Conservation (phyloP, 148 eudicot species). For the Simmondsia chinensis region DNA sequence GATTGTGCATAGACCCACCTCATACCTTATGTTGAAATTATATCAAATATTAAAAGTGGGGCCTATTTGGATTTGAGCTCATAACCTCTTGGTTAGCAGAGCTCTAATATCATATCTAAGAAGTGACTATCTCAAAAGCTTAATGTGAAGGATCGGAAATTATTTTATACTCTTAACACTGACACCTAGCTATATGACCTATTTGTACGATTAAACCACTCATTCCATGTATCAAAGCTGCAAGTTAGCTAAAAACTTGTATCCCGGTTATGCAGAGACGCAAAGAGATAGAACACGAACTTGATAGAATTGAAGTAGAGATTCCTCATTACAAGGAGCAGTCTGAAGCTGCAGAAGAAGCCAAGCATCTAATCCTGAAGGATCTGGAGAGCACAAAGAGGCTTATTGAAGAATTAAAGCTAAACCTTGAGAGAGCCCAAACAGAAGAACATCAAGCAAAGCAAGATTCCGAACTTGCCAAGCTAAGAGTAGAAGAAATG, state of each 20-base stretch:
- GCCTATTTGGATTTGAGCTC: too few relatives aligned
- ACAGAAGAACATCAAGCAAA: slow-evolving; percentile 89
- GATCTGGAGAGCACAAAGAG: slow-evolving; percentile 85
- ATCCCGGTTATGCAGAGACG: slow-evolving; percentile 38
- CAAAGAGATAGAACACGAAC: slow-evolving; percentile 59
- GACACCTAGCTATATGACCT: not conserved
- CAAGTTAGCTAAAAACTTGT: not conserved
- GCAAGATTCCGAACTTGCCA: slow-evolving; percentile 90
- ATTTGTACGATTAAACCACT: not conserved
- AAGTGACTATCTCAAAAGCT: too few relatives aligned
- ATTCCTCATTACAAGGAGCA: slow-evolving; percentile 63
- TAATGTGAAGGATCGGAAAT: too few relatives aligned
- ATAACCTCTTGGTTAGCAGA: too few relatives aligned
- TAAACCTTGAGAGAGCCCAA: slow-evolving; percentile 78
- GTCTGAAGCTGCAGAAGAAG: slow-evolving; percentile 71
- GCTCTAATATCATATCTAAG: too few relatives aligned
- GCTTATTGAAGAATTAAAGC: slow-evolving; percentile 78
- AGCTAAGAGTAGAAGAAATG: slow-evolving; percentile 84
- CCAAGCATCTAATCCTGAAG: slow-evolving; percentile 43
- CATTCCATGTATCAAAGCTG: not conserved
- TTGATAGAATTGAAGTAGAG: slow-evolving; percentile 61
- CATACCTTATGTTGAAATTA: too few relatives aligned
- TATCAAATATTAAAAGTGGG: too few relatives aligned
- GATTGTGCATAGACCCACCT: too few relatives aligned
- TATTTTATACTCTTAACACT: too few relatives aligned